phyloP scores from a whole-genome alignment of 73 alveolate species.

The Stentor roeselii region DNA sequence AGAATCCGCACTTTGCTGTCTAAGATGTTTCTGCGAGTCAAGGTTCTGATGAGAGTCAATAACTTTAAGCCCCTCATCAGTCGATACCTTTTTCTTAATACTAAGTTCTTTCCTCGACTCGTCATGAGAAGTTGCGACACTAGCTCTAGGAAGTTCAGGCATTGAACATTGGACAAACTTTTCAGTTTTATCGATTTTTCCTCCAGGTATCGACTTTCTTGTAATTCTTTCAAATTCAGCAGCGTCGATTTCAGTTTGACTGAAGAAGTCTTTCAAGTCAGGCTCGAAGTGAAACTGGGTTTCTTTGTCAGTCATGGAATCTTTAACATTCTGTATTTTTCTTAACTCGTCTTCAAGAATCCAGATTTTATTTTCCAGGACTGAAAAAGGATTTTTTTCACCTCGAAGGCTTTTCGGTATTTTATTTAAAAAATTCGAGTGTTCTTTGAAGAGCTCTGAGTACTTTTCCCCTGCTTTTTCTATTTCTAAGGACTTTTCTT shows the following conservation, averaged over 20 bases:
- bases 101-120: background rate
- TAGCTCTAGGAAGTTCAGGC: background rate
- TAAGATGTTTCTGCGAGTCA: background rate
- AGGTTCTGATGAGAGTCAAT: too few species aligned
- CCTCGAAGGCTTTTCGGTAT: background rate
- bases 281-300: background rate
- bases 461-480: background rate
- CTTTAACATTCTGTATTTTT: background rate
- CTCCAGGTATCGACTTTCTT: background rate
- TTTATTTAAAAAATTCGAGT: background rate
- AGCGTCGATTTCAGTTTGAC: constrained; percentile 7
- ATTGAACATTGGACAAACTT: background rate
- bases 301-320: background rate
- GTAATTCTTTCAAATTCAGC: background rate
- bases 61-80: background rate
- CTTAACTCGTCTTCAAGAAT: background rate
- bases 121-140: background rate
- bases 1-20: background rate
- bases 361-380: background rate
- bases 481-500: background rate
- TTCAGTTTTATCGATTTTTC: background rate
- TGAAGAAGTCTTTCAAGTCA: background rate
- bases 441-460: background rate
- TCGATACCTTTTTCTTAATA: too few species aligned
- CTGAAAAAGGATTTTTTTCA: constrained; percentile 2